A percentile compares a stretch with the other conserved stretches of the same genome.
phyloP scores from a whole-genome alignment of 495 filamentous ascomycete species.

The Chaetomium cochliodes region DNA sequence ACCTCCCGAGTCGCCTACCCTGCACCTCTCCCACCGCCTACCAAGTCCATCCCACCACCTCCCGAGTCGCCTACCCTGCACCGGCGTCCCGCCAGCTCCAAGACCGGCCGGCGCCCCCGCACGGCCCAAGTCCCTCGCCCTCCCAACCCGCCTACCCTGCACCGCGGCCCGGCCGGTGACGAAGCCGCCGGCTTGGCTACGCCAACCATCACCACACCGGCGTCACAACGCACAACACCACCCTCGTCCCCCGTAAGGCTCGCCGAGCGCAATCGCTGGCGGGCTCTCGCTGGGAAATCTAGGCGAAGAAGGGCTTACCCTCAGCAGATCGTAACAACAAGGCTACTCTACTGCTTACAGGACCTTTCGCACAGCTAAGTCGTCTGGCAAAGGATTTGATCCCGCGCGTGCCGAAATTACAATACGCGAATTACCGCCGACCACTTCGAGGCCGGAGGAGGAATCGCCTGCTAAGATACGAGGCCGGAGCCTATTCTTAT shows the following conservation, averaged over 20 bases:
- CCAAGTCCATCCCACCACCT: no score
- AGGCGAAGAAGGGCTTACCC: constrained; percentile 56
- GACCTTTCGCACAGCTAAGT: constrained; percentile 58
- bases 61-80: no score
- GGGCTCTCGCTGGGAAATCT: constrained; percentile 42
- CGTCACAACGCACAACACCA: no score
- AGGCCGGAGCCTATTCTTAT: constrained; percentile 60
- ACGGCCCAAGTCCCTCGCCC: no score
- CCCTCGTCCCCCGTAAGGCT: neutral
- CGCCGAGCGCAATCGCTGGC: neutral
- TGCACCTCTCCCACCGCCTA: neutral
- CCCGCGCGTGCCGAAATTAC: constrained; percentile 61
- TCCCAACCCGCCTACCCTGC: constrained; percentile 1
- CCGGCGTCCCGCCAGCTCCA: neutral
- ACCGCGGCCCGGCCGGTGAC: neutral
- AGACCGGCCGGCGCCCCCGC: no score
- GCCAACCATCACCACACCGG: neutral
- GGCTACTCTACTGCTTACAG: constrained; percentile 63
- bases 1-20: neutral
- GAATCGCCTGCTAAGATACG: constrained; percentile 39
- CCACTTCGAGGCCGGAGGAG: constrained; percentile 31
- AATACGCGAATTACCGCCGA: constrained; percentile 48
- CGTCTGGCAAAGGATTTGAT: constrained; percentile 66
- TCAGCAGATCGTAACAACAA: constrained; percentile 65
- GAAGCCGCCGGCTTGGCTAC: neutral